phyloP scores from a whole-genome alignment of 352 stramenopile genomes.

The Pythium coloratum region DNA sequence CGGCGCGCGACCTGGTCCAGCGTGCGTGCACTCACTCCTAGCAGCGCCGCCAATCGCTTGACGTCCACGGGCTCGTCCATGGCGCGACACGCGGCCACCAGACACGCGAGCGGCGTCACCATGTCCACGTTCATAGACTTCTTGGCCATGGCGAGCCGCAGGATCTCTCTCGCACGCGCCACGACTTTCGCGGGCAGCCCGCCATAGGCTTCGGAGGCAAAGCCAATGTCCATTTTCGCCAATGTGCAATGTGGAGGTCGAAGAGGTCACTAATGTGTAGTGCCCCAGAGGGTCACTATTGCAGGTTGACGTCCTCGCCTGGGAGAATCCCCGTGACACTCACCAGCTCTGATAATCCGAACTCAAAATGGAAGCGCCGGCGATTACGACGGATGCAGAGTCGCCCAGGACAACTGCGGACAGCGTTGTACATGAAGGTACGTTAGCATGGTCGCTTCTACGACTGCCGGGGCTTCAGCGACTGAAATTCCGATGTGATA shows the following conservation, averaged over 20 bases:
- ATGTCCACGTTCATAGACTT: conserved; percentile 32
- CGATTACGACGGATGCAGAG: conserved; percentile 4
- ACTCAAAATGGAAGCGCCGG: background rate
- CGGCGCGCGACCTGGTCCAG: conserved; percentile 55
- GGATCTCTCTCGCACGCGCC: conserved; percentile 48
- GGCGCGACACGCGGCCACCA: conserved; percentile 57
- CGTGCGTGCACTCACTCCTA: conserved; percentile 38
- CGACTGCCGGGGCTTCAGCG: background rate
- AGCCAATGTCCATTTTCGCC: conserved; percentile 40
- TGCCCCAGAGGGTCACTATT: conserved; percentile 13
- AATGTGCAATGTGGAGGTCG: conserved; percentile 1
- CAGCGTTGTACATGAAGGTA: background rate
- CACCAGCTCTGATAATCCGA: conserved; percentile 14
- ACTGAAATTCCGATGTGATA: background rate
- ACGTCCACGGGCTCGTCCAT: conserved; percentile 52
- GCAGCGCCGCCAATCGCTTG: conserved; percentile 41
- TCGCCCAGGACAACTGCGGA: background rate
- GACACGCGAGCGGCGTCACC: conserved; percentile 54
- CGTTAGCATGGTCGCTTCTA: background rate
- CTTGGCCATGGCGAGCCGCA: conserved; percentile 49
- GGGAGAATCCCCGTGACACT: conserved; percentile 22
- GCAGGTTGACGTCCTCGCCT: conserved; percentile 1
- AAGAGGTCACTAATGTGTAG: background rate
- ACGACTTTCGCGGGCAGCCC: conserved; percentile 55
- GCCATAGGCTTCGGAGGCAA: conserved; percentile 54